Conservation (phyloP, 2,329 filamentous ascomycete genomes). For the Pseudocercospora fuligena region DNA sequence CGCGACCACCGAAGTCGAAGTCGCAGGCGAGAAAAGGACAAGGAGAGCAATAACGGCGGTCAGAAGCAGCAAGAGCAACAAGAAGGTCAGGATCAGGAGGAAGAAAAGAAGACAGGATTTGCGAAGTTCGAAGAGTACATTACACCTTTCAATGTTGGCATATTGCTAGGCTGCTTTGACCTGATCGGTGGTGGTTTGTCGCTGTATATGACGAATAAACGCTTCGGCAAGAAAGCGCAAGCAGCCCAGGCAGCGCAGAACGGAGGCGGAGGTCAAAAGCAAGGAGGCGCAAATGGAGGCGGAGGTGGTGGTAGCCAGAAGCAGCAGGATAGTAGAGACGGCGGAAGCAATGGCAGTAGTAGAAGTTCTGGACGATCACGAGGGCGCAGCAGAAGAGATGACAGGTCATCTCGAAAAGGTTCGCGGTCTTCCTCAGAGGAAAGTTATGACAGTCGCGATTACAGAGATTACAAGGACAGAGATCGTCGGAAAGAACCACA, state of each 20-base stretch:
- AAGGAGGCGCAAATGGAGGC: conserved; percentile 9
- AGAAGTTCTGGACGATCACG: conserved; percentile 11
- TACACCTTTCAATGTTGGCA: conserved; percentile 27
- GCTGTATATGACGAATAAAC: conserved; percentile 28
- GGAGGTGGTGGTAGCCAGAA: conserved; percentile 10
- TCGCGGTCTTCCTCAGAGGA: conserved; percentile 1
- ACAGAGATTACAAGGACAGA: background rate
- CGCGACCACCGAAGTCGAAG: conserved; percentile 15
- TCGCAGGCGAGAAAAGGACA: conserved; percentile 12
- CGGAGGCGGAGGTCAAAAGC: conserved; percentile 1
- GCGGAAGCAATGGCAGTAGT: conserved; percentile 1
- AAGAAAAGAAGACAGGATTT: conserved; percentile 15
- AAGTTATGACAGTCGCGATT: background rate
- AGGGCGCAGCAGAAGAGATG: background rate
- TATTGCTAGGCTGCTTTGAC: conserved; percentile 28
- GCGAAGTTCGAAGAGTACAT: conserved; percentile 18
- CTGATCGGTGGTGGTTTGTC: conserved; percentile 26
- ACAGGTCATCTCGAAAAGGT: conserved; percentile 7
- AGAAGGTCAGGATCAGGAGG: conserved; percentile 13
- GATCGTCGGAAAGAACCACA: conserved; percentile 1
- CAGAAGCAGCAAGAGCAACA: conserved; percentile 14
- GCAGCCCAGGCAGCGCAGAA: conserved; percentile 3
- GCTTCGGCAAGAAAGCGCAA: conserved; percentile 26
- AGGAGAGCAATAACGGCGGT: conserved; percentile 8
- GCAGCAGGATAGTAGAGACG: conserved; percentile 1